Evolutionary conservation across 73 alveolate genomes (phyloP), one percentile per base, ranked within the genome.

Genomic region (Blepharisma japonicum): DNA sequence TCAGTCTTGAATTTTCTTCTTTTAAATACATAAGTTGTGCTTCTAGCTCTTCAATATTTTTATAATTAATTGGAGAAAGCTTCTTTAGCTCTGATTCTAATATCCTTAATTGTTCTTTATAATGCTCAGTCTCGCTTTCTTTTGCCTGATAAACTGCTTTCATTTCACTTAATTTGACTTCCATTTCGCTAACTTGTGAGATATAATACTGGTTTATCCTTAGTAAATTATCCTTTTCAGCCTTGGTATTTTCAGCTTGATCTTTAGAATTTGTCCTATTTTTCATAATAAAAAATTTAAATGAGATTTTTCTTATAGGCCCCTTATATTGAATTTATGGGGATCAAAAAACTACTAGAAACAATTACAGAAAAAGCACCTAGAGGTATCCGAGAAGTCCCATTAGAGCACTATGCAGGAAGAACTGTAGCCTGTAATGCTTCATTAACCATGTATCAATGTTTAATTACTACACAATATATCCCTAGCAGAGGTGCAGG

Each of bases 351-450:
- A 3, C 42, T 32, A 32, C 42, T 32, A 32, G 42, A 32, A 32
- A 32, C 42, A 32, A 32, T 32, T 32, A 32, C 42, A 32, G 42
- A 32, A 32, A 32, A 32, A 32, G 42, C 42, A 32, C 42, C 42
- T 32, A 32, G 42, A 32, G 42, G 42, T 32, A 32, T 84, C 71
- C 55, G 78, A 49, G 68, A 77, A 45, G 49, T 71, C 18, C 84
- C 86, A 7, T 68, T 90, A 27, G 81, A 83, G 25, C 18, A 56
- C 66, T 84, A 80, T 25, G 81, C 90, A 39, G 97, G 97, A 5
- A 89, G 76, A 80, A 77, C 78, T 51, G 67, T 90, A 20, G 92
- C 93, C 0, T 77, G 87, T 55, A 90, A 87, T 55, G 94, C 94
- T 0, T 82, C 91, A 45, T 32, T 87, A 84, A 83, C 92, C 25